Conservation (phyloP, 2,329 filamentous ascomycete species). For the Aspergillus cejpii region DNA sequence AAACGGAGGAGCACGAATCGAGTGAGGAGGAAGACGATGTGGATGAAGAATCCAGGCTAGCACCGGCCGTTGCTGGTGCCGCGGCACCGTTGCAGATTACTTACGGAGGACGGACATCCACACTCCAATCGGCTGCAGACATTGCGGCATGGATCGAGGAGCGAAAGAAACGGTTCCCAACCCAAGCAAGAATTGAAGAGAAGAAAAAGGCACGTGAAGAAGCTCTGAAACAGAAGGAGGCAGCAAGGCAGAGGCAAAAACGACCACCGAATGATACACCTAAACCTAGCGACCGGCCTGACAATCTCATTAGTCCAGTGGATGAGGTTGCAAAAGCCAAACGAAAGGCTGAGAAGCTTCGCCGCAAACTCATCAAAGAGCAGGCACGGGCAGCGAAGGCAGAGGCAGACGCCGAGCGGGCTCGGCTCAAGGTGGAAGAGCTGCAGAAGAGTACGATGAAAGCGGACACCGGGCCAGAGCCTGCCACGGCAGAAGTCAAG, state of each 20-base stretch:
- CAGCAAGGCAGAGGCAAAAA: constrained; percentile 33
- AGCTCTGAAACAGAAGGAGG: constrained; percentile 36
- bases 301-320: constrained; percentile 20
- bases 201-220: constrained; percentile 51
- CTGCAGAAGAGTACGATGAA: constrained; percentile 23
- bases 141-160: constrained; percentile 75
- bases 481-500: neutral
- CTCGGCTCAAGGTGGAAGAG: constrained; percentile 31
- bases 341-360: constrained; percentile 38
- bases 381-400: constrained; percentile 48
- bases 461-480: constrained; percentile 1
- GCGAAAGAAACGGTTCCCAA: constrained; percentile 73
- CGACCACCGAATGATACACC: constrained; percentile 29
- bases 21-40: constrained; percentile 43
- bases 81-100: constrained; percentile 44
- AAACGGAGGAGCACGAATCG: constrained; percentile 41
- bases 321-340: constrained; percentile 35
- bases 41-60: constrained; percentile 42
- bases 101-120: constrained; percentile 50
- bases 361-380: constrained; percentile 56
- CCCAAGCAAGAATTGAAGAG: constrained; percentile 58
- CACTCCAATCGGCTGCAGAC: constrained; percentile 55
- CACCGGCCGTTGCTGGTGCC: constrained; percentile 18
- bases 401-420: constrained; percentile 39
- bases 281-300: constrained; percentile 21